Evolutionary conservation across 495 filamentous ascomycete species (phyloP).

Genomic region (Oleoguttula mirabilis): DNA sequence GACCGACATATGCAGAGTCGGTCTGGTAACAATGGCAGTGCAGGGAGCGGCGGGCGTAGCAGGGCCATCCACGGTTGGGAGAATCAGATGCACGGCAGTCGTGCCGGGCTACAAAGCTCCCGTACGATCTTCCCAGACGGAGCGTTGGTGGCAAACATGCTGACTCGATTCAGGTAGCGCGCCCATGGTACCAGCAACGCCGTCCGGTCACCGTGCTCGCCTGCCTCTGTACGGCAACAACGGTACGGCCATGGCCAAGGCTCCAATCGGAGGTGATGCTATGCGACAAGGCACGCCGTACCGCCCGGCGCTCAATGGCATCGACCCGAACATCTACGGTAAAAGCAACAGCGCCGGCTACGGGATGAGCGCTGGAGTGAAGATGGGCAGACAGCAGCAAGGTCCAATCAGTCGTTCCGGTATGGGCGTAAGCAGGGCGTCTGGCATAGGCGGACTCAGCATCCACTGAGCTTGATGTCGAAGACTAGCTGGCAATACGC

Average conservation of each 20-base stretch:
- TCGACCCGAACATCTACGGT: conserved; percentile 23
- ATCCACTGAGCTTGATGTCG: too few species aligned
- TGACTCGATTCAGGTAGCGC: conserved; percentile 10
- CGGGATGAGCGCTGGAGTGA: conserved; percentile 39
- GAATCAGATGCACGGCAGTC: neutral
- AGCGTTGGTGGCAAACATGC: neutral
- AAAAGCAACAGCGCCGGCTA: conserved; percentile 28
- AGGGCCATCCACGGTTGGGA: conserved; percentile 10
- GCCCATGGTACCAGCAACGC: conserved; percentile 14
- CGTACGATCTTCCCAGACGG: conserved; percentile 4
- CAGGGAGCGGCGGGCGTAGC: conserved; percentile 33
- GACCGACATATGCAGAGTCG: too few species aligned
- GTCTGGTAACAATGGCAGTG: conserved; percentile 38
- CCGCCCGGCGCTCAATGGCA: conserved; percentile 24
- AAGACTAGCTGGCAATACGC: too few species aligned
- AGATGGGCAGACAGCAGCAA: conserved; percentile 23
- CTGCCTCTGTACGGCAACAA: conserved; percentile 9
- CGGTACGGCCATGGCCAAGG: neutral
- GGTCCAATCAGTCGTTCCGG: conserved; percentile 4
- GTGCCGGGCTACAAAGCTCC: conserved; percentile 7
- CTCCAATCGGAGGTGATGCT: conserved; percentile 3
- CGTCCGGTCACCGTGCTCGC: conserved; percentile 15
- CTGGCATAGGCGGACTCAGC: too few species aligned
- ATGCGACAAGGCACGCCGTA: conserved; percentile 21
- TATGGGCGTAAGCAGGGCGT: too few species aligned